Evolutionary conservation across 768 basidiomycete genomes (phyloP).

Genomic region (Lyophyllum semitale): DNA sequence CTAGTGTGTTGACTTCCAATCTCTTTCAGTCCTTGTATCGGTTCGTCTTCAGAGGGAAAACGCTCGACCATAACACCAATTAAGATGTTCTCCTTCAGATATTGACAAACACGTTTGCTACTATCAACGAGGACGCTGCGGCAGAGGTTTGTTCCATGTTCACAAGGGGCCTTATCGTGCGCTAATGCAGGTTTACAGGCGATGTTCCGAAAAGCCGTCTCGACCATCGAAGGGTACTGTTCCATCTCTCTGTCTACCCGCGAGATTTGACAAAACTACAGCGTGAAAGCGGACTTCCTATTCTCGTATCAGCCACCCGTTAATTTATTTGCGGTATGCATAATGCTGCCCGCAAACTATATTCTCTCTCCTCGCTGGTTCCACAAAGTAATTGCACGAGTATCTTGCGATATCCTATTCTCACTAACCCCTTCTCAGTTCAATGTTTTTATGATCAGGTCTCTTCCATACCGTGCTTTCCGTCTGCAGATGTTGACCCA

Average conservation of each 20-base stretch:
- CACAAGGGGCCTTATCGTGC: not conserved
- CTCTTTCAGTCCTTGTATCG: constrained; percentile 67
- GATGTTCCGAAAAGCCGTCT: constrained; percentile 93
- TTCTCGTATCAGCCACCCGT: constrained; percentile 96
- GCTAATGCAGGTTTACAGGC: constrained; percentile 48
- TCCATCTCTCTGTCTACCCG: not conserved
- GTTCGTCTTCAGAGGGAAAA: constrained; percentile 40
- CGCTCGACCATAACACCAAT: not conserved
- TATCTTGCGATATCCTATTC: too few species aligned
- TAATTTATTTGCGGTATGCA: constrained; percentile 82
- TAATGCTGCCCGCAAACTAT: constrained; percentile 88
- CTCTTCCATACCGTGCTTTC: not conserved
- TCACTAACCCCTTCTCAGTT: constrained; percentile 44
- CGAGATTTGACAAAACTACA: constrained; percentile 20
- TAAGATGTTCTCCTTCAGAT: constrained; percentile 52
- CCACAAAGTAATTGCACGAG: constrained; percentile 71
- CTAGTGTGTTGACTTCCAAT: constrained; percentile 5
- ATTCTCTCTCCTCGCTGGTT: constrained; percentile 94
- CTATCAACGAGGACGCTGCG: constrained; percentile 88
- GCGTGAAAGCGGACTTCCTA: constrained; percentile 87
- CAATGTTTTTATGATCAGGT: constrained; percentile 89
- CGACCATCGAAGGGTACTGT: constrained; percentile 85
- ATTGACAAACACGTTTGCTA: constrained; percentile 92
- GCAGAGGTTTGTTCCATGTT: constrained; percentile 66
- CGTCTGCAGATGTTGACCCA: constrained; percentile 1